A percentile compares a stretch with the other conserved stretches of the same genome.
Evolutionary conservation across 2,329 filamentous ascomycete species (phyloP).

Genomic region (Sarocladium strictum): DNA sequence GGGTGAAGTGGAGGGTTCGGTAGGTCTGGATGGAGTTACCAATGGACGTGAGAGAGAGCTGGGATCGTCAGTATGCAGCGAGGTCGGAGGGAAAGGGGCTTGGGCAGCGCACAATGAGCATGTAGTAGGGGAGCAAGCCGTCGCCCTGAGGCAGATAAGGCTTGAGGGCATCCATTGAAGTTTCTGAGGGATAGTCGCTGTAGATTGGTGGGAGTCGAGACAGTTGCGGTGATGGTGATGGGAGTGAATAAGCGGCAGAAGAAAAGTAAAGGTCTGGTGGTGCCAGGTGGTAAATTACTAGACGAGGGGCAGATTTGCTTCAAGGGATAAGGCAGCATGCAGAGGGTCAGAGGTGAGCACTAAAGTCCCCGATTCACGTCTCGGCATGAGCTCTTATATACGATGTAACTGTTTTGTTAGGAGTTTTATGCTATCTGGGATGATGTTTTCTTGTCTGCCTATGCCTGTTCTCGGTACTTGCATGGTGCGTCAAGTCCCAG

Average conservation of each 20-base stretch:
- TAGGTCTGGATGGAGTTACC: constrained; percentile 85
- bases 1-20: constrained; percentile 70
- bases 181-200: too few relatives aligned
- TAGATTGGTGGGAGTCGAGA: too few relatives aligned
- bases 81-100: neutral
- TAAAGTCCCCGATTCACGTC: neutral
- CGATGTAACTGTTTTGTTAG: neutral
- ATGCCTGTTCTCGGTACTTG: too few relatives aligned
- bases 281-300: neutral
- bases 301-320: neutral
- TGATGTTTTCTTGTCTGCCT: too few relatives aligned
- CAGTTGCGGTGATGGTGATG: too few relatives aligned
- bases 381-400: too few relatives aligned
- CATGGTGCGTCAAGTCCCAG: too few relatives aligned
- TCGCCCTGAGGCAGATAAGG: constrained; percentile 41
- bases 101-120: constrained; percentile 42
- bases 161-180: constrained; percentile 44
- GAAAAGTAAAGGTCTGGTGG: neutral
- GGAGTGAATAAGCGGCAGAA: too few relatives aligned
- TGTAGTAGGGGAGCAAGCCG: constrained; percentile 53
- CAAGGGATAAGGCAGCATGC: too few relatives aligned
- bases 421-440: neutral
- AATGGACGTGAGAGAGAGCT: constrained; percentile 79
- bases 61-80: constrained; percentile 8
- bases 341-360: neutral